These are phyloP conservation scores for Arthrobotrys musiformis DNA, from an alignment of 2,329 filamentous ascomycete genomes.

Conservation along the genomic window DNA sequence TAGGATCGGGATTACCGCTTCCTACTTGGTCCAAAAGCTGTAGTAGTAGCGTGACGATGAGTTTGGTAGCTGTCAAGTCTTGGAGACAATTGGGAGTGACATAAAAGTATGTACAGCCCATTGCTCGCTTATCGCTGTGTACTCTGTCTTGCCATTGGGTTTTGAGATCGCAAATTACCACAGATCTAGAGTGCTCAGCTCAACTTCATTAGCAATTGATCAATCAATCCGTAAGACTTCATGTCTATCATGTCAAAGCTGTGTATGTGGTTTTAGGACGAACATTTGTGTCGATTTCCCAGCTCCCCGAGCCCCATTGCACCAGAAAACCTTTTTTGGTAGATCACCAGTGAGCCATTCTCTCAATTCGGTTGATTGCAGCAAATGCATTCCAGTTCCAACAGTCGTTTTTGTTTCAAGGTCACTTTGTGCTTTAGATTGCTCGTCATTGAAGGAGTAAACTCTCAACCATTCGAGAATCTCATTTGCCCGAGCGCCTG, in stretches of 20 bases:
- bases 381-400: constrained; percentile 5
- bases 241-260: not conserved
- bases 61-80: not conserved
- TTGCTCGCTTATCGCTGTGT: not conserved
- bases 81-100: constrained; percentile 6
- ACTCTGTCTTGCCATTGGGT: not conserved
- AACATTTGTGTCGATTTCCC: constrained; percentile 30
- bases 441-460: not conserved
- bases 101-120: constrained; percentile 18
- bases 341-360: not conserved
- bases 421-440: not conserved
- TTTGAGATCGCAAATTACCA: constrained; percentile 8
- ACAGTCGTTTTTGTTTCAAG: not conserved
- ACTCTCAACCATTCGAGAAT: not conserved
- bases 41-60: constrained; percentile 8
- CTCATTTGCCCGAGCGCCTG: not conserved
- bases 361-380: constrained; percentile 3
- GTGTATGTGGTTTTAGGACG: not conserved
- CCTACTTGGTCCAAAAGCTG: constrained; percentile 11
- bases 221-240: too few species aligned
- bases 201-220: constrained; percentile 8
- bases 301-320: constrained; percentile 11
- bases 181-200: constrained; percentile 1
- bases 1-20: not conserved
- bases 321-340: constrained; percentile 23